These are phyloP conservation scores for Aristolochia contorta DNA, from an alignment of 164 flowering plant species.

Conservation along the genomic window DNA sequence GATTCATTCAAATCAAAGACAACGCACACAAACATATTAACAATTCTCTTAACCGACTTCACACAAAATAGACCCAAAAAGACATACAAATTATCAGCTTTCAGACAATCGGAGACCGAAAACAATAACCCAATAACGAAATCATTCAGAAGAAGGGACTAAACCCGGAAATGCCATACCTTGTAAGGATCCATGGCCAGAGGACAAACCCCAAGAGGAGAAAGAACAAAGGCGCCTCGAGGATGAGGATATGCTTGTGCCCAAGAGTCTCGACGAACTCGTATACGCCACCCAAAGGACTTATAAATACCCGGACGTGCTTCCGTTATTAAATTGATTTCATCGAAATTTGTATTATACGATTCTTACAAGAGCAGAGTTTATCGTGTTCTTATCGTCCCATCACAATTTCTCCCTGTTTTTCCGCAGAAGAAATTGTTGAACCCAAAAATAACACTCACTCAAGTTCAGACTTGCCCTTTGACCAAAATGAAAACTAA, in stretches of 20 bases:
- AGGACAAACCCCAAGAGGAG: not conserved
- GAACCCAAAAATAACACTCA: no score
- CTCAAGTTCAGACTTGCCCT: no score
- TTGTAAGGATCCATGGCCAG: conserved; percentile 72
- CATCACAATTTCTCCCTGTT: no score
- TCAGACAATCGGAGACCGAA: not conserved
- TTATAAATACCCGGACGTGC: conserved; percentile 1
- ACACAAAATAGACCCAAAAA: not conserved
- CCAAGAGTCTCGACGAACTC: not conserved
- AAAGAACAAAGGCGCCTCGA: no score
- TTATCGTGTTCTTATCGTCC: conserved; percentile 1
- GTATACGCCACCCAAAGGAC: not conserved
- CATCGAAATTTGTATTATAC: no score
- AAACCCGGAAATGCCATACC: conserved; percentile 23
- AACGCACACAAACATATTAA: not conserved
- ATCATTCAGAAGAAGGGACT: not conserved
- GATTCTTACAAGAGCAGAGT: no score
- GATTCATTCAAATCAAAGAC: not conserved
- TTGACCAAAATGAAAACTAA: no score
- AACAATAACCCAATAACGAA: conserved; percentile 1
- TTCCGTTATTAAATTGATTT: not conserved
- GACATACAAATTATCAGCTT: not conserved
- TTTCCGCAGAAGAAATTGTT: no score
- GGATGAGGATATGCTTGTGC: not conserved
- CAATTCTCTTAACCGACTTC: not conserved